Evolutionary conservation across 2,329 filamentous ascomycete species (phyloP).

Genomic region (Aspergillus caelatus): DNA sequence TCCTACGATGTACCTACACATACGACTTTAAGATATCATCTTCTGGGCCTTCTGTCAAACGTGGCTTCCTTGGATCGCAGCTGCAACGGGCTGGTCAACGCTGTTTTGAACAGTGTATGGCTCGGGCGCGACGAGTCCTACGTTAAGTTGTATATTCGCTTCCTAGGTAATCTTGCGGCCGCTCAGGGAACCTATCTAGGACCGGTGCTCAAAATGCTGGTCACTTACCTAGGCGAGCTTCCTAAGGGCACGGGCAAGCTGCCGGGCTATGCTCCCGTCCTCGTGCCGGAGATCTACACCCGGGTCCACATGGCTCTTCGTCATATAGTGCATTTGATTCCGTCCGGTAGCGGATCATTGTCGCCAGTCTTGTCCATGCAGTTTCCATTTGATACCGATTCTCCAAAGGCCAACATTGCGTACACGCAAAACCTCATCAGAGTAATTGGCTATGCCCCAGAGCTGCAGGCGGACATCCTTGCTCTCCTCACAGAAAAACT

Average conservation of each 20-base stretch:
- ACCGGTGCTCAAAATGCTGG: constrained; percentile 76
- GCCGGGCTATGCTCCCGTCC: constrained; percentile 60
- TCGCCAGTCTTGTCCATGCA: constrained; percentile 66
- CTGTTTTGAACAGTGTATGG: constrained; percentile 63
- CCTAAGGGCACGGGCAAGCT: constrained; percentile 58
- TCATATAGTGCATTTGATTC: constrained; percentile 78
- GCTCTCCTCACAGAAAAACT: constrained; percentile 82
- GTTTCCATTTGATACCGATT: constrained; percentile 78
- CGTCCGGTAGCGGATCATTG: constrained; percentile 73
- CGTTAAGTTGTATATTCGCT: constrained; percentile 58
- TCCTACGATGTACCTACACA: constrained; percentile 53
- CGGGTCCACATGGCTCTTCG: constrained; percentile 76
- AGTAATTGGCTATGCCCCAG: constrained; percentile 75
- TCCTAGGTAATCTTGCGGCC: constrained; percentile 69
- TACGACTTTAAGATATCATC: constrained; percentile 58
- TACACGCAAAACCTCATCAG: constrained; percentile 84
- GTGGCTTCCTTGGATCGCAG: constrained; percentile 58
- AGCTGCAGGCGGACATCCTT: constrained; percentile 77
- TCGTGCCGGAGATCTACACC: constrained; percentile 66
- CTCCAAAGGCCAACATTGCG: constrained; percentile 76
- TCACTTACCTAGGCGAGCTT: constrained; percentile 71
- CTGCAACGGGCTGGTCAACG: constrained; percentile 61
- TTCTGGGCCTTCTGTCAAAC: constrained; percentile 61
- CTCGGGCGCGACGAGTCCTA: constrained; percentile 64
- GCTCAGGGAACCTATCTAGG: constrained; percentile 79